Percentiles rank a stretch among this genome's conserved stretches.
phyloP scores from a whole-genome alignment of 306 rosid species.

The Cercis canadensis region DNA sequence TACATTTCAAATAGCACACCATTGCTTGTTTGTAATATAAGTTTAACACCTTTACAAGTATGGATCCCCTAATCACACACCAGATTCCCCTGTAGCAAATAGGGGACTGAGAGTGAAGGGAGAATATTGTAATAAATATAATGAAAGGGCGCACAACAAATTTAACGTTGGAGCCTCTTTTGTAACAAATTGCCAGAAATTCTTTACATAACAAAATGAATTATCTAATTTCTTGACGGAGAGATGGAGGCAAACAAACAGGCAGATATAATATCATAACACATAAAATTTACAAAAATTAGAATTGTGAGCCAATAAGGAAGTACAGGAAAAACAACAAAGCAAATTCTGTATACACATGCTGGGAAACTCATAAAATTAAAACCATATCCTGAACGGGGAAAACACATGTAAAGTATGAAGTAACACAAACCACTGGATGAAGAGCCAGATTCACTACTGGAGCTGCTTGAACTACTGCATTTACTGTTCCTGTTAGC shows the following conservation, averaged over 20 bases:
- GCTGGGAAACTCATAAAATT: constrained; percentile 24
- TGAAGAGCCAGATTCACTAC: constrained; percentile 89
- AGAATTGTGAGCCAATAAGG: constrained; percentile 14
- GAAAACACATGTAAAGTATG: constrained; percentile 28
- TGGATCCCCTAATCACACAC: too few species aligned
- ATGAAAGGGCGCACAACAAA: too few species aligned
- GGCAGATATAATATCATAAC: neutral
- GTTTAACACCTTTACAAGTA: too few species aligned
- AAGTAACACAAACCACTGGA: constrained; percentile 85
- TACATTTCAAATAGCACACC: too few species aligned
- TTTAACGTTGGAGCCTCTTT: neutral
- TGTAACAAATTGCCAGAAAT: constrained; percentile 12
- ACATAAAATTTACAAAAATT: neutral
- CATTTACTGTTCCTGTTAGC: constrained; percentile 69
- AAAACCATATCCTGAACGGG: constrained; percentile 28
- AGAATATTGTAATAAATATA: too few species aligned
- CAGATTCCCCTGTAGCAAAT: too few species aligned
- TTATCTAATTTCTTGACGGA: neutral
- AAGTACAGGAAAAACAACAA: constrained; percentile 1
- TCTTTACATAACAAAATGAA: neutral
- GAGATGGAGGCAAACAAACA: neutral
- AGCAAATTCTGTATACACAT: neutral
- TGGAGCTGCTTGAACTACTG: constrained; percentile 76
- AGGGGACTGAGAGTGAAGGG: too few species aligned
- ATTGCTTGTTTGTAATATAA: too few species aligned